Evolutionary conservation across 176 grass and related monocot genomes (phyloP).

Genomic region (Elaeis guineensis): DNA sequence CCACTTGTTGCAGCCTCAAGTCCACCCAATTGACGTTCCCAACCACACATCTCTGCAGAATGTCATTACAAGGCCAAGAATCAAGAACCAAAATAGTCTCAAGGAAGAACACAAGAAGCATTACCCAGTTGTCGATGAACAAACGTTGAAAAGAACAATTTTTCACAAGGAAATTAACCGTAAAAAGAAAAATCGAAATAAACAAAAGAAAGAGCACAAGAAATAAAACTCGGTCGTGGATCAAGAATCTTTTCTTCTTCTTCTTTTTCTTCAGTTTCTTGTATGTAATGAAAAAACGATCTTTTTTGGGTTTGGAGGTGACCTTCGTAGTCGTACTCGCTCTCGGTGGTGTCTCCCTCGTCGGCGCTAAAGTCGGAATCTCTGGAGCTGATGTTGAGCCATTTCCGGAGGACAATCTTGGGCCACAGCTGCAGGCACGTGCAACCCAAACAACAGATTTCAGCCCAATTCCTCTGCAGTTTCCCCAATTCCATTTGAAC

Average conservation of each 20-base stretch:
- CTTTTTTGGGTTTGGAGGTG: not conserved
- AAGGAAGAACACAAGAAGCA: too few relatives aligned
- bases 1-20: slow-evolving; percentile 38
- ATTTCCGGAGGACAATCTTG: slow-evolving; percentile 76
- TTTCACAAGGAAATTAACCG: too few relatives aligned
- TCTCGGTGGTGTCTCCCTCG: slow-evolving; percentile 73
- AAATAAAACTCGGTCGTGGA: too few relatives aligned
- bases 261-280: too few relatives aligned
- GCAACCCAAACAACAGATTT: slow-evolving; percentile 41
- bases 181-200: too few relatives aligned
- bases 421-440: slow-evolving; percentile 72
- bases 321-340: slow-evolving; percentile 86
- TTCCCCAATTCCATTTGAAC: not conserved
- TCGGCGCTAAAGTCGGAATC: slow-evolving; percentile 93
- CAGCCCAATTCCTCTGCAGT: slow-evolving; percentile 32
- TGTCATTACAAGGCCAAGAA: not conserved
- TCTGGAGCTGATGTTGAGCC: slow-evolving; percentile 87
- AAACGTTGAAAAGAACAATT: too few relatives aligned
- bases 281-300: too few relatives aligned
- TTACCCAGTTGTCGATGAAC: too few relatives aligned
- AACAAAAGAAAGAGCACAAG: too few relatives aligned
- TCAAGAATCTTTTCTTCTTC: too few relatives aligned
- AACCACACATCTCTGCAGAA: slow-evolving; percentile 70
- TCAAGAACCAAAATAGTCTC: too few relatives aligned
- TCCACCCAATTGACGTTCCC: slow-evolving; percentile 50